A percentile compares a stretch with the other conserved stretches of the same genome.
These are phyloP conservation scores for Coemansia sp. DNA, from an alignment of 192 early-diverging fungal genomes.

Conservation along the genomic window DNA sequence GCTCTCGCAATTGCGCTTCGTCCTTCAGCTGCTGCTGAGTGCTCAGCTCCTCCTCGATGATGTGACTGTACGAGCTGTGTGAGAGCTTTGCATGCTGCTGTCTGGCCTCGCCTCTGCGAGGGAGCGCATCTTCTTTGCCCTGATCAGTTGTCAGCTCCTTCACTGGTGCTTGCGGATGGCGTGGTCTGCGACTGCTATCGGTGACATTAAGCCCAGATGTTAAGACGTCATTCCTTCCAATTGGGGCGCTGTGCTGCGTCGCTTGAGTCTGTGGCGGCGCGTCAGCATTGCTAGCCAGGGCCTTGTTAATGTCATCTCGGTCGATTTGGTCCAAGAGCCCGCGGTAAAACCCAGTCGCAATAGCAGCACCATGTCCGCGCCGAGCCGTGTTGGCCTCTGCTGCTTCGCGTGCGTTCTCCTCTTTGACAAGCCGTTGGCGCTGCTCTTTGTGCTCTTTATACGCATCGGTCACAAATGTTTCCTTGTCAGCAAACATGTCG, in stretches of 20 bases:
- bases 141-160: neutral
- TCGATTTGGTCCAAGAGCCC: constrained; percentile 52
- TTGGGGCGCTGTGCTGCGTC: too few relatives aligned
- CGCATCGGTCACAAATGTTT: constrained; percentile 34
- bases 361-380: neutral
- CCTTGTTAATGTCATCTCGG: constrained; percentile 64
- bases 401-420: constrained; percentile 24
- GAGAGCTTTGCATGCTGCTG: neutral
- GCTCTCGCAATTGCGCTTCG: constrained; percentile 4
- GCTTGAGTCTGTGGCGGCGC: neutral
- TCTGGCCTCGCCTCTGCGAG: neutral
- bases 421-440: constrained; percentile 19
- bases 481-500: constrained; percentile 38
- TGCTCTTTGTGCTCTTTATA: constrained; percentile 47
- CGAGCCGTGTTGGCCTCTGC: neutral
- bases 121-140: neutral
- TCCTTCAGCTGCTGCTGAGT: constrained; percentile 8
- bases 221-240: neutral
- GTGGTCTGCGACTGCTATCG: neutral
- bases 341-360: constrained; percentile 20
- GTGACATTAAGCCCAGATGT: neutral
- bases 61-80: neutral
- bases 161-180: neutral
- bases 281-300: constrained; percentile 18
- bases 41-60: neutral